Base-by-base conservation (phyloP, 805 yeast species). In the Hanseniaspora mollemarum region DNA sequence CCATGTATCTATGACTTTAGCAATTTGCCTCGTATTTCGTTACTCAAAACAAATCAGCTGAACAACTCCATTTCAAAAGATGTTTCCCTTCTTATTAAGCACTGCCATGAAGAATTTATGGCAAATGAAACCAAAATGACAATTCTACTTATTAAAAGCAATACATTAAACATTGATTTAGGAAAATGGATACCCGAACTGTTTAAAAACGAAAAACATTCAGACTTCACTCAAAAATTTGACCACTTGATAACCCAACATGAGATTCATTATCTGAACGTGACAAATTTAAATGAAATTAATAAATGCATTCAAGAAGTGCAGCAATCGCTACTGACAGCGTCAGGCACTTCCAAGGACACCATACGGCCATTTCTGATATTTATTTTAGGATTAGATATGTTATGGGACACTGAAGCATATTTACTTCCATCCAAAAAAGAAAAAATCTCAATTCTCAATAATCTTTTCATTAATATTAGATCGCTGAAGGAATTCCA, bases 361-460 rank as follows among this genome's bases (percentile, higher is more conserved):
- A 25, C 4, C n/a, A 19, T 7, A 38, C 15, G 18, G 8, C 36
- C 28, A 13, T 40, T 39, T 28, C 22, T 42, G 2, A 13, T 48
- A 12, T 40, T 42, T 25, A 48, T 48, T 13, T 22, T 40, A n/a
- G 51, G 51, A 4, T 16, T 48, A 12, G 51, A 48, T 26, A 31
- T 39, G 45, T 38, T 48, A 9, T 48, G 51, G 51, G 51, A 48
- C 16, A 48, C 44, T 8, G 51, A 48, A 35, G 32, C 51, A 3
- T 48, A 40, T 40, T 26, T 48, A 10, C 13, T 48, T 4, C 13
- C 18, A 9, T 4, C 31, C 19, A 5, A 39, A 16, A 39, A 39
- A 26, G 31, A 24, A 16, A 25, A 15, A 25, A 24, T 25, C 21
- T 25, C 25, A 3, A 13, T 21, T 22, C 22, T 37, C 12, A 22